Base-by-base conservation (phyloP, 1,284 basidiomycete genomes). In the Ceratobasidium sp. region DNA sequence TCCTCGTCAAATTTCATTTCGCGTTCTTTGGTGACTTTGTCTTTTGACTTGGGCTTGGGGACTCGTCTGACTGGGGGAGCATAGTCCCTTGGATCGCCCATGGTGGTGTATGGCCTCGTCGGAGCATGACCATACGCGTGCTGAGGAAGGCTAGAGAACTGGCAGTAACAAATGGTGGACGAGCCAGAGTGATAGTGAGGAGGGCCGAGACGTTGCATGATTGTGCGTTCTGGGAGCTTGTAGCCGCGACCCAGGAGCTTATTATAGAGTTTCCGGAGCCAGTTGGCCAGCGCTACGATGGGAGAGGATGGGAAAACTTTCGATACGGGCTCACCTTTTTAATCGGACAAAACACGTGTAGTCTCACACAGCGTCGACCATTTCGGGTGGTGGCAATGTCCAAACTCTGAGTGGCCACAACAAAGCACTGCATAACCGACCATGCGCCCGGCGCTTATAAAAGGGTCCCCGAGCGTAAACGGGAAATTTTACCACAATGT, bases 1-100 rank as follows among this genome's bases (percentile, higher is more conserved):
- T 69, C 52, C 2, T 69, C 50, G 64, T 69, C 64, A 34, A 69
- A 57, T 39, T 69, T 69, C 50, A 69, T 55, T 16, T 69, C 64
- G 32, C 64, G 64, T 1, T 32, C 9, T 48, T 57, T 69, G 36
- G 64, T 26, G 64, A 69, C 23, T 39, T 57, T 69, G 64, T 69
- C 52, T 23, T 50, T 57, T 36, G 64, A 50, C 26, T 69, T 69
- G 50, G 64, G 64, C 30, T 69, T 69, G 6, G 64, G 50, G n/a
- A 55, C 52, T n/a, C 64, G 50, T 10, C 64, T 50, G 52, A 69
- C 39, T 36, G 64, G 32, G 21, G 64, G 50, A 23, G 36, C 64
- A 21, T 67, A 67, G 23, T 67, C 64, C 12, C 14, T n/a, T 67
- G 64, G 64, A 36, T 67, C 18, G 48, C 50, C 64, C 12, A 46